These are phyloP conservation scores for Pisolithus marmoratus DNA, from an alignment of 768 basidiomycete genomes.

Conservation along the genomic window DNA sequence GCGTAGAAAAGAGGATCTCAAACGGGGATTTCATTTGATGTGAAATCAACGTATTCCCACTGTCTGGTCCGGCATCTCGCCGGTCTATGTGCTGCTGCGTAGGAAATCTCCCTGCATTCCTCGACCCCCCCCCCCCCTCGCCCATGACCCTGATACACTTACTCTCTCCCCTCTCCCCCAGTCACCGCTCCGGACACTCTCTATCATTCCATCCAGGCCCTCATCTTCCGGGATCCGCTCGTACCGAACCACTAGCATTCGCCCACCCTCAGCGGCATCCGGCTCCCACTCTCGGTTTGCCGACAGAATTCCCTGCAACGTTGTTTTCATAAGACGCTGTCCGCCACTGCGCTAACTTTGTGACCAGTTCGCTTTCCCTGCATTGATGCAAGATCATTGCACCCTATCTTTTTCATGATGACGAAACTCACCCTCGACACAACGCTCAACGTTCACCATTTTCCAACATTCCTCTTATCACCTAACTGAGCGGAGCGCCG, in stretches of 20 bases:
- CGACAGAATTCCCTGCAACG: constrained; percentile 15
- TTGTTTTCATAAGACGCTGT: constrained; percentile 26
- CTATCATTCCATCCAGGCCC: not conserved
- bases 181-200: not conserved
- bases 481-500: constrained; percentile 7
- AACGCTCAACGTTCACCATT: constrained; percentile 7
- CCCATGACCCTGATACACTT: constrained; percentile 5
- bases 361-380: constrained; percentile 5
- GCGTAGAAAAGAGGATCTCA: constrained; percentile 5
- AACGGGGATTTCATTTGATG: constrained; percentile 22
- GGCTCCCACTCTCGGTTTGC: not conserved
- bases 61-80: not conserved
- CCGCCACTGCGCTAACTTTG: constrained; percentile 21
- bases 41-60: constrained; percentile 18
- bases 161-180: not conserved
- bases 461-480: constrained; percentile 22
- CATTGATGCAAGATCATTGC: constrained; percentile 16
- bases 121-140: constrained; percentile 6
- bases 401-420: constrained; percentile 9
- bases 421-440: constrained; percentile 5
- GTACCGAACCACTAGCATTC: too few species aligned
- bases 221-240: too few species aligned
- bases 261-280: not conserved
- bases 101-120: not conserved
- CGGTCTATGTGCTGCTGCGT: not conserved